These are phyloP conservation scores for Chalciporus sphaerocephalus DNA, from an alignment of 768 basidiomycete genomes.

Conservation along the genomic window DNA sequence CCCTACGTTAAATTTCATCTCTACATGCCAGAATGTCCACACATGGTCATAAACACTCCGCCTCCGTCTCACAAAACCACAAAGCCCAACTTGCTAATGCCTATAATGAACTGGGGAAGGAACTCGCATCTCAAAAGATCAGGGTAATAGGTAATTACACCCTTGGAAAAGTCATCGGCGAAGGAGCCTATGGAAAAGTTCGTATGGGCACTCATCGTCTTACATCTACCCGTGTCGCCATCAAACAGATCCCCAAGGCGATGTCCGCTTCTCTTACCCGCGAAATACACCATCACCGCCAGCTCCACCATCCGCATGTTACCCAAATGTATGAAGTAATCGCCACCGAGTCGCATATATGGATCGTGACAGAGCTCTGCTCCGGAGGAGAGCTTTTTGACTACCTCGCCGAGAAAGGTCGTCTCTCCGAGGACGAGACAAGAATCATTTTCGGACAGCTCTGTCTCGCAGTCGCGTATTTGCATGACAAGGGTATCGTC, in stretches of 20 bases:
- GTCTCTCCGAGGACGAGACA: conserved; percentile 80
- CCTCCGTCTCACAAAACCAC: conserved; percentile 66
- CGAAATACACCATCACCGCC: conserved; percentile 97
- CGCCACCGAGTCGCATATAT: conserved; percentile 91
- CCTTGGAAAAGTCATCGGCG: conserved; percentile 88
- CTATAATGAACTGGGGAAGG: conserved; percentile 96
- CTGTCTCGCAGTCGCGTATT: conserved; percentile 87
- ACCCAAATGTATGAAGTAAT: conserved; percentile 97
- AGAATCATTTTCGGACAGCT: conserved; percentile 92
- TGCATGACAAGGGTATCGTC: conserved; percentile 90
- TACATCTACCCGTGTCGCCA: conserved; percentile 86
- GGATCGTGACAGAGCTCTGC: conserved; percentile 97
- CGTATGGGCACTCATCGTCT: conserved; percentile 91
- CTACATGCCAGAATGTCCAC: conserved; percentile 42
- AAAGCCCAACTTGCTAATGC: conserved; percentile 89
- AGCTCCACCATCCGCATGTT: conserved; percentile 92
- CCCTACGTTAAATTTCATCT: conserved; percentile 23
- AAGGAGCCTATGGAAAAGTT: conserved; percentile 96
- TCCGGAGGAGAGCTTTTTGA: conserved; percentile 97
- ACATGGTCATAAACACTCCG: conserved; percentile 57
- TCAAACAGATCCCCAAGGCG: conserved; percentile 97
- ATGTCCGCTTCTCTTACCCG: conserved; percentile 89
- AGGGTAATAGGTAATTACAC: conserved; percentile 94
- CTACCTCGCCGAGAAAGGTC: conserved; percentile 92
- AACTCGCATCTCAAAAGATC: conserved; percentile 85